Base-by-base conservation (phyloP, 306 rosid species). In the Begonia fuchsioides region DNA sequence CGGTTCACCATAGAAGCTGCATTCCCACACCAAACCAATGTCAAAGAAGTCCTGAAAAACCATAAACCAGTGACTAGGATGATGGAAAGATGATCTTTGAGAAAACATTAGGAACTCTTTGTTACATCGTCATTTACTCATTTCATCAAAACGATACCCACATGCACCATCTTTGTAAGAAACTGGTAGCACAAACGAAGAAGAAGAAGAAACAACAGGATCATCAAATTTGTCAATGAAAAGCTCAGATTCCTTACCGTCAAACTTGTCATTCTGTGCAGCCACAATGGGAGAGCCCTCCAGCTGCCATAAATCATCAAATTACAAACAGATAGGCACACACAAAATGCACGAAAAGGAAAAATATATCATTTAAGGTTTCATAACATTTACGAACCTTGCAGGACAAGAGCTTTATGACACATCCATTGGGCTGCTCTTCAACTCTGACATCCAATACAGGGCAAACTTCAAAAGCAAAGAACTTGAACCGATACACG, bases 1-100 rank as follows among this genome's bases (percentile, higher is more conserved):
- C 67, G 71, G 74, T 90, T 90, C 74, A 84, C 90, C 97, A 90
- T 84, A 47, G 70, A 64, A 76, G 97, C 97, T 90, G 95, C 86
- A 75, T 76, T 71, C 84, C 79, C 77, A 78, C 59, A 81, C 71
- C 76, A 88, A 78, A 78, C 65, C 75, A 83, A 71, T 73, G 82
- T 83, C 76, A 88, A 76, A 67, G 60, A 62, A 70, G 72, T 71
- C 74, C 88, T 67, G 79, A 70, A 78, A 72, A 67, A 51, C 73
- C 62, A 77, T 66, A 66, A 76, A 62, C 71, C 67, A 75, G 74
- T 59, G 65, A 55, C 82, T 67, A 67, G 76, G 67, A 59, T 55
- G 62, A 67, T 52, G 61, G 56, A 57, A 57, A 61, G 53, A 64
- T 56, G 52, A 32, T 50, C 62, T 49, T 18, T 48, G 38, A 44